These are phyloP conservation scores for Ogataea populi-albae DNA, from an alignment of 805 yeast genomes.

Conservation along the genomic window DNA sequence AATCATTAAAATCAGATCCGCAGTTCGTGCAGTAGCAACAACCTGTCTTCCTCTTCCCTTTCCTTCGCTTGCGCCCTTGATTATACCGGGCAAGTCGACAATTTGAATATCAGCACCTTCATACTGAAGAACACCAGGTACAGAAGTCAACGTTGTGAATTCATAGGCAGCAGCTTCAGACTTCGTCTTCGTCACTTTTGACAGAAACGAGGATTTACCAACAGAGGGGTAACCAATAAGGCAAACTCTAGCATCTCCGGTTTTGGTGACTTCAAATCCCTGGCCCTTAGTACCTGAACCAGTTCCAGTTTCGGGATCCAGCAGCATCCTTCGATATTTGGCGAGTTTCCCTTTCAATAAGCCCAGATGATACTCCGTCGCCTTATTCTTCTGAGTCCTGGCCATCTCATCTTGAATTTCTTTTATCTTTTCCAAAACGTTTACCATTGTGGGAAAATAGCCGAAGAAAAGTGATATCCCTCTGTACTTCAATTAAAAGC, in stretches of 20 bases:
- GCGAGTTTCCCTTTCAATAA: slow-evolving; percentile 93
- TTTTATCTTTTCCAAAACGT: slow-evolving; percentile 64
- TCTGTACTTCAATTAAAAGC: too few relatives aligned
- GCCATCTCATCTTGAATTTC: slow-evolving; percentile 92
- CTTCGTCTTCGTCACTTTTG: slow-evolving; percentile 88
- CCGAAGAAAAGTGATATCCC: too few relatives aligned
- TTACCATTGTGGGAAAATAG: slow-evolving; percentile 31
- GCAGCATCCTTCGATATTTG: slow-evolving; percentile 81
- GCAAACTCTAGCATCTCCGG: slow-evolving; percentile 95
- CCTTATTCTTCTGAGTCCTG: slow-evolving; percentile 94
- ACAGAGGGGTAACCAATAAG: slow-evolving; percentile 97
- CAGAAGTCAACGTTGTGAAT: slow-evolving; percentile 93
- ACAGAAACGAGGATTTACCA: slow-evolving; percentile 88
- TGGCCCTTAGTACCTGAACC: slow-evolving; percentile 59
- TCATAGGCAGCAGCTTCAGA: slow-evolving; percentile 94
- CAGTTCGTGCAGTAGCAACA: slow-evolving; percentile 92
- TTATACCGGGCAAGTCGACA: slow-evolving; percentile 97
- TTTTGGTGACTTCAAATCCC: slow-evolving; percentile 91
- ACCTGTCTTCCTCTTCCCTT: slow-evolving; percentile 98
- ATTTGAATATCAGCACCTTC: slow-evolving; percentile 97
- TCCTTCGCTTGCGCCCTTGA: slow-evolving; percentile 94
- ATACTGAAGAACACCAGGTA: slow-evolving; percentile 92
- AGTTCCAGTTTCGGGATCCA: slow-evolving; percentile 83
- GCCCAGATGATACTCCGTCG: slow-evolving; percentile 96
- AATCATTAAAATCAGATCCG: slow-evolving; percentile 89